Conservation (phyloP, 2,329 filamentous ascomycete species). For the Ascocoryne sarcoides region DNA sequence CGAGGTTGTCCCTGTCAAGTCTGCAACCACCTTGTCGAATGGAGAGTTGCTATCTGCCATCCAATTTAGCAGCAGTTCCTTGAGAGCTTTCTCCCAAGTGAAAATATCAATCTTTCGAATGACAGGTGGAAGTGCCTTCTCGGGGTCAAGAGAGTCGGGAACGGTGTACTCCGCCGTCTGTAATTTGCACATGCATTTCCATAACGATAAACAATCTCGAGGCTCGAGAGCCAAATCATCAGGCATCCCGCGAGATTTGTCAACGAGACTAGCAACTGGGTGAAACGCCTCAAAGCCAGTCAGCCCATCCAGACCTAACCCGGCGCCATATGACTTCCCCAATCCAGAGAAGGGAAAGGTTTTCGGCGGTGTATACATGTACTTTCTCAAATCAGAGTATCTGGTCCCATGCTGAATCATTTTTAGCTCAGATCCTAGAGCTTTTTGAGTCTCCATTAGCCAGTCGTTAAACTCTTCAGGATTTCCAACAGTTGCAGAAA, state of each 20-base stretch:
- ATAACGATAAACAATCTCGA: constrained; percentile 59
- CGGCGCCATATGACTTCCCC: constrained; percentile 29
- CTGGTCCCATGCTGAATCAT: constrained; percentile 61
- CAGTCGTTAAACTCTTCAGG: constrained; percentile 61
- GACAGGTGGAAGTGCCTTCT: constrained; percentile 39
- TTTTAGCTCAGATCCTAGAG: constrained; percentile 52
- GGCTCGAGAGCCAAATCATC: constrained; percentile 62
- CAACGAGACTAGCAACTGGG: constrained; percentile 54
- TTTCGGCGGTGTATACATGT: constrained; percentile 48
- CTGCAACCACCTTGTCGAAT: constrained; percentile 36
- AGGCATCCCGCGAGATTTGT: constrained; percentile 53
- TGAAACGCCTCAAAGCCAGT: constrained; percentile 40
- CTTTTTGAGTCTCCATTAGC: constrained; percentile 55
- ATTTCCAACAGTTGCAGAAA: constrained; percentile 75
- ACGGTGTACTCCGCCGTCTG: constrained; percentile 44
- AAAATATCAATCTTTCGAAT: constrained; percentile 59
- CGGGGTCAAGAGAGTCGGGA: constrained; percentile 40
- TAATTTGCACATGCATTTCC: constrained; percentile 52
- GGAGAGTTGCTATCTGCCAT: constrained; percentile 42
- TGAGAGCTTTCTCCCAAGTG: constrained; percentile 54
- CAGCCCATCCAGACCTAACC: constrained; percentile 37
- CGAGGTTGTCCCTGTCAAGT: constrained; percentile 27
- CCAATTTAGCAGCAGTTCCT: constrained; percentile 49
- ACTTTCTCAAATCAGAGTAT: constrained; percentile 74
- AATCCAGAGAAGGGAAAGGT: constrained; percentile 30